Evolutionary conservation across 2,329 filamentous ascomycete genomes (phyloP).

Genomic region (Penicillium sp.): DNA sequence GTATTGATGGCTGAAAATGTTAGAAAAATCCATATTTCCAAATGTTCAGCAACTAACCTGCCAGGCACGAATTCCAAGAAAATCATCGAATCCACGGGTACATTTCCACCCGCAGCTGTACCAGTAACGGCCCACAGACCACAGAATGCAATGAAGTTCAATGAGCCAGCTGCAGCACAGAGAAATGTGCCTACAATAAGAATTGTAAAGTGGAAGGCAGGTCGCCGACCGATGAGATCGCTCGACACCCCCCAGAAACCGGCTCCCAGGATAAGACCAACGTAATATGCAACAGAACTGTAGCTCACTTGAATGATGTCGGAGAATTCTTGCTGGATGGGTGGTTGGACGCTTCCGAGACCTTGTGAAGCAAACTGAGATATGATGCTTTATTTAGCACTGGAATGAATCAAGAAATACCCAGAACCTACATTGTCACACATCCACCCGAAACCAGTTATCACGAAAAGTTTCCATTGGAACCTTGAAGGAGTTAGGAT

Average conservation of each 20-base stretch:
- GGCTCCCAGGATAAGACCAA: constrained; percentile 52
- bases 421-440: constrained; percentile 58
- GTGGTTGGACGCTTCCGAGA: constrained; percentile 33
- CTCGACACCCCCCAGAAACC: constrained; percentile 52
- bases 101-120: constrained; percentile 33
- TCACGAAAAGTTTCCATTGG: constrained; percentile 66
- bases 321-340: constrained; percentile 31
- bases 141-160: constrained; percentile 33
- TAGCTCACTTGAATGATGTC: constrained; percentile 33
- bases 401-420: background rate
- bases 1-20: constrained; percentile 27
- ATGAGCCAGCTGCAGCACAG: constrained; percentile 28
- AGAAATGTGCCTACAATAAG: constrained; percentile 44
- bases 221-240: constrained; percentile 49
- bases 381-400: background rate
- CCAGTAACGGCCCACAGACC: constrained; percentile 35
- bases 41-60: constrained; percentile 13
- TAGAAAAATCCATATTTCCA: background rate
- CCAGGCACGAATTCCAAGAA: constrained; percentile 35
- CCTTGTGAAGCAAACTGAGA: constrained; percentile 33
- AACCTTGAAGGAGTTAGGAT: no score
- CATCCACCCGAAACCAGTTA: constrained; percentile 72
- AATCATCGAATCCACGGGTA: constrained; percentile 34
- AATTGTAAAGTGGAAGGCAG: constrained; percentile 53
- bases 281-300: constrained; percentile 39